phyloP scores from a whole-genome alignment of 345 rosid genomes.

The Eucalyptus tenuipes region DNA sequence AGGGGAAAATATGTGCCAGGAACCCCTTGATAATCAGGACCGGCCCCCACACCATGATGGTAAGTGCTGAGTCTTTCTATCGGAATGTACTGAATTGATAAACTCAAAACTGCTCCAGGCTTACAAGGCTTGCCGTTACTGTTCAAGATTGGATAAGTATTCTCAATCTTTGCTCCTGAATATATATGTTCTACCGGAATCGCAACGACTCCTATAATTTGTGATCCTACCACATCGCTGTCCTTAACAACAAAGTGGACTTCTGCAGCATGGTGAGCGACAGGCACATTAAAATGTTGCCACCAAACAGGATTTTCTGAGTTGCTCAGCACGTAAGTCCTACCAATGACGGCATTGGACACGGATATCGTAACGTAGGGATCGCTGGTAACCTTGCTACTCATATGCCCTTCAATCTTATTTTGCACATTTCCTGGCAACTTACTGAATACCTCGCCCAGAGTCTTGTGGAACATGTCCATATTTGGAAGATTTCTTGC shows the following conservation, averaged over 20 bases:
- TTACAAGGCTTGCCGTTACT: constrained; percentile 64
- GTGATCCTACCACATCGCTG: constrained; percentile 82
- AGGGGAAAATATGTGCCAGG: constrained; percentile 94
- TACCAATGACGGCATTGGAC: constrained; percentile 53
- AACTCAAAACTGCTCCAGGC: constrained; percentile 56
- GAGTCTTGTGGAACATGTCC: constrained; percentile 79
- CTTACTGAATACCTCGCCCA: constrained; percentile 57
- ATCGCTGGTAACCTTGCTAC: constrained; percentile 67
- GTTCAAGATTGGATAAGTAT: constrained; percentile 44
- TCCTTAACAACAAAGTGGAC: constrained; percentile 84
- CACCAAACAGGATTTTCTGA: constrained; percentile 74
- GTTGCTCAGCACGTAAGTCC: constrained; percentile 86
- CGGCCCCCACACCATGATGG: constrained; percentile 76
- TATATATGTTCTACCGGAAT: constrained; percentile 69
- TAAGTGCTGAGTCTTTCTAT: constrained; percentile 54
- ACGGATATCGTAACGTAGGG: constrained; percentile 77
- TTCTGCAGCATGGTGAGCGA: constrained; percentile 82
- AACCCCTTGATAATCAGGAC: constrained; percentile 77
- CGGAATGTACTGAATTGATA: constrained; percentile 73
- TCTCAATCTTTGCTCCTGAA: constrained; percentile 55
- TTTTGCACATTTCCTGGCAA: constrained; percentile 23
- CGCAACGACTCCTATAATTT: constrained; percentile 67
- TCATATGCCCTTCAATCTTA: constrained; percentile 43
- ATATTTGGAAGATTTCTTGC: constrained; percentile 86
- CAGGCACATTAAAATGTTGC: constrained; percentile 84